Percentiles rank a stretch among this genome's conserved stretches.
Conservation (phyloP, 176 grass and related monocot genomes). For the Cymbopogon citratus region DNA sequence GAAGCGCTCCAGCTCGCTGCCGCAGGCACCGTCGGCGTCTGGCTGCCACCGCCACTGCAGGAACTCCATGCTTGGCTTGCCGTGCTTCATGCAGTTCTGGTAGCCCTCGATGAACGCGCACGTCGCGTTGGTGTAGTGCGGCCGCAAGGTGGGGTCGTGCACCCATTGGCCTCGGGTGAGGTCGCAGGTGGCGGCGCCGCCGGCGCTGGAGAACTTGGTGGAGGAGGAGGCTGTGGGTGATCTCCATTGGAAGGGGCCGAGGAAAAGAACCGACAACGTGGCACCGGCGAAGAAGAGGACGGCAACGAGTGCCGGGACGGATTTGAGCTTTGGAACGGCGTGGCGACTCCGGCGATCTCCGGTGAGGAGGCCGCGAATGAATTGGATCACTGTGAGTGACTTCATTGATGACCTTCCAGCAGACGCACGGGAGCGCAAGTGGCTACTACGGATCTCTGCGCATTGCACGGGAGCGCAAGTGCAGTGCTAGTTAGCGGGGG, state of each 20-base stretch:
- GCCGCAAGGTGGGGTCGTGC: slow-evolving; percentile 7
- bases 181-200: slow-evolving; percentile 22
- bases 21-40: background rate
- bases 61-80: slow-evolving; percentile 39
- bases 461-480: no score
- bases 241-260: background rate
- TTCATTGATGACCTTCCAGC: background rate
- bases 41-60: slow-evolving; percentile 58
- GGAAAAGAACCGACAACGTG: background rate
- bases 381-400: background rate
- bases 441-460: background rate
- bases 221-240: background rate
- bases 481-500: background rate
- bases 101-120: slow-evolving; percentile 53
- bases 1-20: slow-evolving; percentile 21
- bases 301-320: background rate
- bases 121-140: slow-evolving; percentile 47
- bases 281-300: slow-evolving; percentile 8
- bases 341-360: slow-evolving; percentile 3
- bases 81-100: slow-evolving; percentile 68
- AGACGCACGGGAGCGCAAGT: no score
- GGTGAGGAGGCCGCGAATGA: slow-evolving; percentile 6
- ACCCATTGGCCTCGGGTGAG: slow-evolving; percentile 38
- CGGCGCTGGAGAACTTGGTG: background rate
- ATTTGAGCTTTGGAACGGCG: background rate